Evolutionary conservation across 2,329 filamentous ascomycete species (phyloP), one percentile per base, ranked within the genome.

Genomic region (Myriosclerotinia duriaeana): DNA sequence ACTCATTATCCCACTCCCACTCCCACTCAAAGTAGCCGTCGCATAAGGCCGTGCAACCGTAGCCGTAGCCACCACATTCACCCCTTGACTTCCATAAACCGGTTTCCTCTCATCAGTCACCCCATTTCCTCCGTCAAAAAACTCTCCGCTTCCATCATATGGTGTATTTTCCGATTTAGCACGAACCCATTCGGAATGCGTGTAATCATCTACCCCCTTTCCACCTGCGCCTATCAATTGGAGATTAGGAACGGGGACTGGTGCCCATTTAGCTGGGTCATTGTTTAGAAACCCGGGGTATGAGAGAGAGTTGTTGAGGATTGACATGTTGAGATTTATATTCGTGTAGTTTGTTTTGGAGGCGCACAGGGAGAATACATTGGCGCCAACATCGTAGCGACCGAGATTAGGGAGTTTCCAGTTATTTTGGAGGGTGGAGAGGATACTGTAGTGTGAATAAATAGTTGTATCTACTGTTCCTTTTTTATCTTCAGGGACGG

Each of bases 1-100:
- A 94, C 94, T 0, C 97, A 97, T 76, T 79, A 81, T 42, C 85
- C 92, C 71, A 88, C 42, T 97, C 97, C 77, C 98, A 98, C 74
- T 93, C 85, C 92, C 71, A 88, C 42, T 97, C 97, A 77, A 98
- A 98, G 74, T 93, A 93, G 30, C 15, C 1, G 30, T 38, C 14
- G 58, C 52, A 17, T 83, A 98, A 15, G 83, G 98, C 40, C 80
- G 98, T 9, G 52, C 48, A 2, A 64, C 48, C 15, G 56, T 64
- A 12, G 48, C 54, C 3, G 70, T 70, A 60, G 69, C 73, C 0
- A 22, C 73, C 6, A 72, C 69, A 30, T 65, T 71, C 36, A 69
- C 48, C 2, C 53, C 70, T 53, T 79, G 78, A 1, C 70, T 67
- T 40, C 75, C 76, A 72, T 82, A 82, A 22, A 78, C 70, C 3